Evolutionary conservation across 257 asterid genomes (phyloP).

Genomic region (Petrea volubilis): DNA sequence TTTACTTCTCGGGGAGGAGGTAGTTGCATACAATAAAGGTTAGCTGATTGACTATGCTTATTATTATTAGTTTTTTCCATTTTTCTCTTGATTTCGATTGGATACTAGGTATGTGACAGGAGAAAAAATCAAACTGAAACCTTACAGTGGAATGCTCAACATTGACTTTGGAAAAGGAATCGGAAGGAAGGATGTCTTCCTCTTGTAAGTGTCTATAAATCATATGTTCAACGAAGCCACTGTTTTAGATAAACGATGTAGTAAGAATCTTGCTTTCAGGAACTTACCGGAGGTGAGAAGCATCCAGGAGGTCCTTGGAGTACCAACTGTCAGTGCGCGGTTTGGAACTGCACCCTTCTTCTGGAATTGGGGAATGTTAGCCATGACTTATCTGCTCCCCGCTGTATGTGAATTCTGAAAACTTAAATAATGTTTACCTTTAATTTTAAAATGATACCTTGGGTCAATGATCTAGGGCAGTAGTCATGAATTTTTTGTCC

Average conservation of each 20-base stretch:
- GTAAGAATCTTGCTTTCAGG: constrained; percentile 42
- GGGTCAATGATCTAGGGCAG: neutral
- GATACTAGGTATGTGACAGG: constrained; percentile 46
- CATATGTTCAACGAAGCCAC: neutral
- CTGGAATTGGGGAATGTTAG: constrained; percentile 99
- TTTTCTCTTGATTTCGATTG: constrained; percentile 5
- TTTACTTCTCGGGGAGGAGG: constrained; percentile 96
- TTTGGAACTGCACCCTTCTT: constrained; percentile 94
- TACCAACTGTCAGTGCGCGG: constrained; percentile 96
- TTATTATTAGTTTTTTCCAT: neutral
- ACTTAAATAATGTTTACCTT: neutral
- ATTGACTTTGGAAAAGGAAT: constrained; percentile 88
- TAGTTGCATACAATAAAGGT: constrained; percentile 92
- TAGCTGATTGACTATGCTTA: constrained; percentile 2
- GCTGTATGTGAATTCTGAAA: constrained; percentile 48
- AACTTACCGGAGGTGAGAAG: constrained; percentile 92
- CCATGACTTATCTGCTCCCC: constrained; percentile 79
- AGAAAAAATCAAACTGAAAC: constrained; percentile 68
- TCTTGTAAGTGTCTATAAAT: constrained; percentile 57
- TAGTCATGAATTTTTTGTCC: too few relatives aligned
- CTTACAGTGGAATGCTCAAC: constrained; percentile 90
- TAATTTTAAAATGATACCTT: constrained; percentile 11
- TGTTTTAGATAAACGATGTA: neutral
- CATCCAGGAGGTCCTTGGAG: constrained; percentile 70
- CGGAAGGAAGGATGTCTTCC: constrained; percentile 81